phyloP scores from a whole-genome alignment of 2,329 filamentous ascomycete genomes.

The Paradendryphiella salina region DNA sequence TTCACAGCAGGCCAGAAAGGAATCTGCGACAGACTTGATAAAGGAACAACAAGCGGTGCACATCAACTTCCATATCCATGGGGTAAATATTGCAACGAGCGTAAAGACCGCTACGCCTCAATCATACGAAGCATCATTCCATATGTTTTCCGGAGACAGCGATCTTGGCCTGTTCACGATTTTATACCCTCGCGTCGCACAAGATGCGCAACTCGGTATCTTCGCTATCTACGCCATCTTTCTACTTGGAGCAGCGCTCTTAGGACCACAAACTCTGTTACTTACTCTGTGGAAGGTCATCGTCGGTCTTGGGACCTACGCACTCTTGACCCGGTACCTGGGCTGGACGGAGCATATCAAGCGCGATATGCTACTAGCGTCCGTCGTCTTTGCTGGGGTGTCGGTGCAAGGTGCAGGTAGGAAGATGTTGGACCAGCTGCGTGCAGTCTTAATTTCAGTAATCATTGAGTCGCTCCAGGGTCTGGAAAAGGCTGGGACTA shows the following conservation, averaged over 20 bases:
- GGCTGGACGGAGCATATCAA: neutral
- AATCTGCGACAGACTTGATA: no score
- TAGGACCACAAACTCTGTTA: neutral
- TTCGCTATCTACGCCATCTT: neutral
- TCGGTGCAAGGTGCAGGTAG: slow-evolving; percentile 46
- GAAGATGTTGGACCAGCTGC: neutral
- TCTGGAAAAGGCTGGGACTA: no score
- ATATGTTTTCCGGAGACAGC: neutral
- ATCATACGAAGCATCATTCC: no score
- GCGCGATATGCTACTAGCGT: slow-evolving; percentile 3
- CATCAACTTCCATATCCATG: no score
- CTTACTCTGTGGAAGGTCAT: slow-evolving; percentile 6
- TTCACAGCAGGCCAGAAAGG: no score
- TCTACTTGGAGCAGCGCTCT: neutral
- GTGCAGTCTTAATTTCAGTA: no score
- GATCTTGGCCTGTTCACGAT: slow-evolving; percentile 1
- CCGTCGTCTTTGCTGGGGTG: neutral
- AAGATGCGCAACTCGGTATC: neutral
- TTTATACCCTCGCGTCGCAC: neutral
- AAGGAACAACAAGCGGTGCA: no score
- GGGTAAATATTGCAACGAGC: no score
- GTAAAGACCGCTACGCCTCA: no score
- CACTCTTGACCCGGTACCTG: neutral
- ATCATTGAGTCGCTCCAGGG: no score
- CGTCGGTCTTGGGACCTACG: neutral